Conservation (phyloP, 352 stramenopile species). For the Globisporangium emineosum region DNA sequence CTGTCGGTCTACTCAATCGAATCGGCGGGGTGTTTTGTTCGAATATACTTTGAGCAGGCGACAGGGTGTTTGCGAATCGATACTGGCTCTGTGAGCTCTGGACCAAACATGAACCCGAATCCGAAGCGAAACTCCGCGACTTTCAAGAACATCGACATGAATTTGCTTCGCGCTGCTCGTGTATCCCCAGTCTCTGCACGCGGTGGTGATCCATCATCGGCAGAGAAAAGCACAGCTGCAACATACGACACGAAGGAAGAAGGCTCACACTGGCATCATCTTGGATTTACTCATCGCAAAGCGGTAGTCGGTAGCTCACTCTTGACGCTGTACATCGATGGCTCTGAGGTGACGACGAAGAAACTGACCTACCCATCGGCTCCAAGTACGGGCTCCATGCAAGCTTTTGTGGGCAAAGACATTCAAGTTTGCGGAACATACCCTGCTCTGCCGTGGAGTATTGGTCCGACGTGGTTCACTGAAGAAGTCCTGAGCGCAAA, state of each 20-base stretch:
- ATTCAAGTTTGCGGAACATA: slow-evolving; percentile 64
- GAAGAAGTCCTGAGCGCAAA: slow-evolving; percentile 46
- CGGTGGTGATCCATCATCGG: not conserved
- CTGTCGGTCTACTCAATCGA: slow-evolving; percentile 75
- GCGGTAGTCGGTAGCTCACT: slow-evolving; percentile 65
- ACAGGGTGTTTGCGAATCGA: slow-evolving; percentile 68
- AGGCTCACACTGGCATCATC: slow-evolving; percentile 63
- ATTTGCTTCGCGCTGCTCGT: slow-evolving; percentile 27
- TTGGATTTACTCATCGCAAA: slow-evolving; percentile 71
- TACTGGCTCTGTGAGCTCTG: slow-evolving; percentile 45
- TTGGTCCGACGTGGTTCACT: slow-evolving; percentile 65
- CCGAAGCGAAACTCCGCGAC: slow-evolving; percentile 47
- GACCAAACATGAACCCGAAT: slow-evolving; percentile 53
- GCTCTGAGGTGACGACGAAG: slow-evolving; percentile 64
- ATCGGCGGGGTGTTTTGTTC: slow-evolving; percentile 53
- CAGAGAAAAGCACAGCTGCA: slow-evolving; percentile 3
- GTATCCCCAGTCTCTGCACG: not conserved
- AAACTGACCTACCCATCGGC: slow-evolving; percentile 69
- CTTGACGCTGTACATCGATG: slow-evolving; percentile 75
- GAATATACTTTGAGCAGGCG: slow-evolving; percentile 70
- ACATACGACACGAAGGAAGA: slow-evolving; percentile 20
- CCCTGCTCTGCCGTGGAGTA: slow-evolving; percentile 59
- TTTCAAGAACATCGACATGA: slow-evolving; percentile 67
- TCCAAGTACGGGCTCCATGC: slow-evolving; percentile 37
- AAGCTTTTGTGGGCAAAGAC: slow-evolving; percentile 73